These are phyloP conservation scores for Trichosanthes cucumerina DNA, from an alignment of 306 rosid genomes.

Conservation along the genomic window DNA sequence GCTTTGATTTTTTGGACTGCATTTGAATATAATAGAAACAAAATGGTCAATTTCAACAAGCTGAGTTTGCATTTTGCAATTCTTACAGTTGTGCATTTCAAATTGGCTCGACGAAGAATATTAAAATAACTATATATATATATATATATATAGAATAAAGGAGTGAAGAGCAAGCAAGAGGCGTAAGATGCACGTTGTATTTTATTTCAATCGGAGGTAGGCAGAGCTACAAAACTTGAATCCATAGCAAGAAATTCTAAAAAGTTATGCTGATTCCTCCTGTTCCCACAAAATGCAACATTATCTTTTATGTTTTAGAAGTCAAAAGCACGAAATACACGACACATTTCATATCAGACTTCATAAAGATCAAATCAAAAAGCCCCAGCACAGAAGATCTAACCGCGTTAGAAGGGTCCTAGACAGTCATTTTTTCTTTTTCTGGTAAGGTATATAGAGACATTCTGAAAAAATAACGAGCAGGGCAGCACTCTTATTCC, in stretches of 20 bases:
- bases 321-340: not conserved
- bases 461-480: not conserved
- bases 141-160: not conserved
- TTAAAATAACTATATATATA: no score
- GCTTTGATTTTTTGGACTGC: constrained; percentile 91
- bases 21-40: constrained; percentile 6
- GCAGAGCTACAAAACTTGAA: not conserved
- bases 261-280: not conserved
- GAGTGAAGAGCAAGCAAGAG: not conserved
- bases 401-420: not conserved
- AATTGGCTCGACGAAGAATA: not conserved
- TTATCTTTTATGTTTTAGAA: not conserved
- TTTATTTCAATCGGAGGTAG: not conserved
- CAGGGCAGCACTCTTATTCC: not conserved
- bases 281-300: not conserved
- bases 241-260: not conserved
- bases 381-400: not conserved
- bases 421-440: not conserved
- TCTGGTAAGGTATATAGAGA: no score
- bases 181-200: not conserved
- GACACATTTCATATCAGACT: not conserved
- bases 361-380: not conserved
- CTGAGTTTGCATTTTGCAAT: not conserved
- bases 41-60: not conserved
- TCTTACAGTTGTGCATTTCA: not conserved